Conservation (phyloP, 495 filamentous ascomycete genomes). For the Tuber microsphaerosporum region DNA sequence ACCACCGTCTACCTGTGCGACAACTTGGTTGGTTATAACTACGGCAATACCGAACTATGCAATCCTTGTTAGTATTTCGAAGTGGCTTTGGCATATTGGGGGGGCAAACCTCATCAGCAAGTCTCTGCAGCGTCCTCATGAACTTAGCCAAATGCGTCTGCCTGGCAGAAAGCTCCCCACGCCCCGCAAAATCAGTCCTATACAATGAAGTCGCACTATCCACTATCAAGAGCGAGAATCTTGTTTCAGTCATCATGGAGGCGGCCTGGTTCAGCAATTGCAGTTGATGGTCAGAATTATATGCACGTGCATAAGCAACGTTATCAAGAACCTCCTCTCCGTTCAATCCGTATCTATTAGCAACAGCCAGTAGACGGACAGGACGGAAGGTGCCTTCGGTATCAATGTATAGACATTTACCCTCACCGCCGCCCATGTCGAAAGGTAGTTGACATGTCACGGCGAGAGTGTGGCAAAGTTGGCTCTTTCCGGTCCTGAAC, state of each 20-base stretch:
- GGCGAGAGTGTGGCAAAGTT: conserved; percentile 96
- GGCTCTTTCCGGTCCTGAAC: conserved; percentile 94
- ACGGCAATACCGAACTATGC: conserved; percentile 81
- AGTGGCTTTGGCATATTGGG: neutral
- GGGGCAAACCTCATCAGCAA: conserved; percentile 64
- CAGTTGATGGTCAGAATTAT: conserved; percentile 96
- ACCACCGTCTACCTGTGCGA: conserved; percentile 94
- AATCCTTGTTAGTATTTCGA: neutral
- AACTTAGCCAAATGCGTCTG: conserved; percentile 96
- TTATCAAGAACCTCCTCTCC: conserved; percentile 98
- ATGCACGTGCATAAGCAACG: conserved; percentile 92
- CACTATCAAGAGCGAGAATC: conserved; percentile 90
- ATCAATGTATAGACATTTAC: conserved; percentile 98
- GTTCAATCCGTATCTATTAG: conserved; percentile 84
- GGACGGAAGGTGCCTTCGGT: conserved; percentile 96
- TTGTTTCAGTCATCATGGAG: conserved; percentile 97
- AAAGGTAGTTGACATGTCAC: conserved; percentile 96
- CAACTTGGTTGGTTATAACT: conserved; percentile 97
- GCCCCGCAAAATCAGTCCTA: conserved; percentile 88
- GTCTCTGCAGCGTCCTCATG: conserved; percentile 83
- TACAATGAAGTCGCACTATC: conserved; percentile 93
- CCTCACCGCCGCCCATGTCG: conserved; percentile 97
- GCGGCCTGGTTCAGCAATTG: conserved; percentile 90
- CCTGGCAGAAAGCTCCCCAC: conserved; percentile 81
- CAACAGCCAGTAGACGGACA: conserved; percentile 80